Evolutionary conservation across 768 basidiomycete genomes (phyloP).

Genomic region (Daedaleopsis nitida): DNA sequence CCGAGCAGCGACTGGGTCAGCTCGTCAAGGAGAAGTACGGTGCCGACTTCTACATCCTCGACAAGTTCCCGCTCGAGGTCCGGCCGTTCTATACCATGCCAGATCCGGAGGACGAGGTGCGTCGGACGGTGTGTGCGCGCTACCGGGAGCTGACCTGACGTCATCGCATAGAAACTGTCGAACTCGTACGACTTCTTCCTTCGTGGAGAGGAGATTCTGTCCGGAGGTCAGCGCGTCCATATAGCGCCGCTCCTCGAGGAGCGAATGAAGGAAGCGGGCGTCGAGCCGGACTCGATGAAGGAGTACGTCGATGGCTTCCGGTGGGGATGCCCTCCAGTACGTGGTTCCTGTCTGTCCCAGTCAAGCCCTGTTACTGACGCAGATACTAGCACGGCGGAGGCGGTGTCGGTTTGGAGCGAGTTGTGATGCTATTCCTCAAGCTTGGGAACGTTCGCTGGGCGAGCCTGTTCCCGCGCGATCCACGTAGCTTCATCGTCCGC

Average conservation of each 20-base stretch:
- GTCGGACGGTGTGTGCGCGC: constrained; percentile 30
- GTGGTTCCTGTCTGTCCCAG: background rate
- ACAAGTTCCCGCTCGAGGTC: constrained; percentile 94
- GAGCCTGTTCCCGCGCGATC: constrained; percentile 94
- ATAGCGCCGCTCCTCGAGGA: constrained; percentile 77
- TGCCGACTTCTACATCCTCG: constrained; percentile 95
- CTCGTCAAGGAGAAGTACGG: constrained; percentile 92
- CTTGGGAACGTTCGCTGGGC: constrained; percentile 92
- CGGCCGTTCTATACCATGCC: constrained; percentile 99
- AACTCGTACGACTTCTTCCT: constrained; percentile 99
- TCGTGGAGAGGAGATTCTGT: constrained; percentile 98
- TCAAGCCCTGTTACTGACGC: background rate
- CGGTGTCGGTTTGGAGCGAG: constrained; percentile 91
- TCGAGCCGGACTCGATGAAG: constrained; percentile 91
- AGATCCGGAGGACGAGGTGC: constrained; percentile 83
- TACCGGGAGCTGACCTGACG: background rate
- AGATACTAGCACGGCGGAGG: constrained; percentile 78
- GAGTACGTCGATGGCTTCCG: constrained; percentile 93
- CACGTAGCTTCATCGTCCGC: constrained; percentile 66
- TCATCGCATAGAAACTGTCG: constrained; percentile 54
- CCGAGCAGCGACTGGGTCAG: constrained; percentile 91
- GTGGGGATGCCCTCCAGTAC: constrained; percentile 81
- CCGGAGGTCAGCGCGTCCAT: constrained; percentile 97
- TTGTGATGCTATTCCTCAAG: constrained; percentile 97
- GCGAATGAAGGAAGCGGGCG: constrained; percentile 82